These are phyloP conservation scores for Lachnellula subtilissima DNA, from an alignment of 2,329 filamentous ascomycete species.

Conservation along the genomic window DNA sequence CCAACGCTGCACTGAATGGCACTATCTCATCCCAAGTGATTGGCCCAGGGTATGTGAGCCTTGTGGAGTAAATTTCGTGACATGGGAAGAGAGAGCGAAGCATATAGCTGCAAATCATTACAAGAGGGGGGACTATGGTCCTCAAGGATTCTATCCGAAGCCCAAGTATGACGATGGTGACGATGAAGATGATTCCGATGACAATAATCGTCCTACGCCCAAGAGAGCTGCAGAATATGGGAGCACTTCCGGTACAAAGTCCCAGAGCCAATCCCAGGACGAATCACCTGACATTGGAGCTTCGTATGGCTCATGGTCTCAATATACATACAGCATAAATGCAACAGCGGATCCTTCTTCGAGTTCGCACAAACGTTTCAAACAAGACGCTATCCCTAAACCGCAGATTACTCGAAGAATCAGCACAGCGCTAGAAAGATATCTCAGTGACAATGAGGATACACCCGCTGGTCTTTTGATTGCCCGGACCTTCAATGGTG, in stretches of 20 bases:
- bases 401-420: background rate
- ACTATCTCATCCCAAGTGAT: slow-evolving; percentile 8
- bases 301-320: background rate
- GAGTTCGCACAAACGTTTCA: background rate
- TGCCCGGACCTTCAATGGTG: background rate
- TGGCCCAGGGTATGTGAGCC: slow-evolving; percentile 16
- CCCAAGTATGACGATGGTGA: slow-evolving; percentile 2
- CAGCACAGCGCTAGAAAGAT: background rate
- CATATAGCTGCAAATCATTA: slow-evolving; percentile 13
- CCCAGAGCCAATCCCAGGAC: background rate
- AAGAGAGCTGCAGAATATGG: background rate
- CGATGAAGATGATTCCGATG: slow-evolving; percentile 3
- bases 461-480: background rate
- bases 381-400: background rate
- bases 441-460: background rate
- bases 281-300: background rate
- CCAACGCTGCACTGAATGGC: slow-evolving; percentile 5
- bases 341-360: background rate
- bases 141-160: background rate
- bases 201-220: background rate
- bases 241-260: background rate
- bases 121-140: background rate
- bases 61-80: slow-evolving; percentile 7
- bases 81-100: slow-evolving; percentile 12
- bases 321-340: background rate